phyloP scores from a whole-genome alignment of 208 protist species.

The Naegleria gruberi region DNA sequence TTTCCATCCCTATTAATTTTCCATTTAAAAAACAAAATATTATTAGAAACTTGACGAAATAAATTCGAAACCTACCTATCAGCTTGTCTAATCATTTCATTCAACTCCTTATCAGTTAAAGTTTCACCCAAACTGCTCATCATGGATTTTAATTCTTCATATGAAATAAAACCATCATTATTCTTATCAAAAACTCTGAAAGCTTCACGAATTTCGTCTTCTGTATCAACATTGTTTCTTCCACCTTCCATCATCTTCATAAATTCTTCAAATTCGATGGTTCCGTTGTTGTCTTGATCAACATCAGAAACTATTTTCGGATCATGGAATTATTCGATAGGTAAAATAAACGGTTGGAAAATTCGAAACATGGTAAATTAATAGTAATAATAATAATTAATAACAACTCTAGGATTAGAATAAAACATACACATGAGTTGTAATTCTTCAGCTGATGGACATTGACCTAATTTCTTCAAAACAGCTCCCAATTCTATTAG shows the following conservation, averaged over 20 bases:
- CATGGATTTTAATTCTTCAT: conserved; percentile 80
- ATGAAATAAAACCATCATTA: conserved; percentile 71
- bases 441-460: conserved; percentile 29
- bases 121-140: conserved; percentile 84
- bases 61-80: conserved; percentile 47
- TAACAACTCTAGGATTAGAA: conserved; percentile 75
- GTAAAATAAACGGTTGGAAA: background rate
- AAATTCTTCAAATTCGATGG: conserved; percentile 72
- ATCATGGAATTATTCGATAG: background rate
- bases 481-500: conserved; percentile 27
- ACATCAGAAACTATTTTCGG: conserved; percentile 74
- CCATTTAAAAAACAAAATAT: background rate
- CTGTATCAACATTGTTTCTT: conserved; percentile 37
- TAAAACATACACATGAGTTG: conserved; percentile 33
- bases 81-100: conserved; percentile 71
- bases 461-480: conserved; percentile 32
- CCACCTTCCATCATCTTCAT: conserved; percentile 21
- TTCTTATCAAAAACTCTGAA: conserved; percentile 86
- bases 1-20: conserved; percentile 87
- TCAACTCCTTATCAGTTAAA: conserved; percentile 71
- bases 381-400: conserved; percentile 32
- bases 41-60: background rate
- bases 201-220: conserved; percentile 71
- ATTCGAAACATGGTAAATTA: background rate
- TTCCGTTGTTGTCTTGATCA: conserved; percentile 71